These are phyloP conservation scores for Exophiala sp. DNA, from an alignment of 2,329 filamentous ascomycete species.

Conservation along the genomic window DNA sequence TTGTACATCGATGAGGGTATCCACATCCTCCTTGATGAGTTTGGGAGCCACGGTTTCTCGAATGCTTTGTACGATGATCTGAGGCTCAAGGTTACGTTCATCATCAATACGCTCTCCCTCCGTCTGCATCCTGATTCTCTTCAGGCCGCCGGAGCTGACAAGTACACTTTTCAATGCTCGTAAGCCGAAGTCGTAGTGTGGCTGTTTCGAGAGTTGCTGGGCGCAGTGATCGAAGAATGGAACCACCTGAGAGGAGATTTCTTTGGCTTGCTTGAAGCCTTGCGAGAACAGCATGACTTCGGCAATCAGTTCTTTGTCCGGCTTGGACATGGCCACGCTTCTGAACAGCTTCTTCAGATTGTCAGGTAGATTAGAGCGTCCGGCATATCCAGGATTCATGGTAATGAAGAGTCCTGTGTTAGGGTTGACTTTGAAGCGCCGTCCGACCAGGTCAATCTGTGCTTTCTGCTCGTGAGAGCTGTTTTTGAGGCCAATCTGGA, in stretches of 20 bases:
- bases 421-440: slow-evolving; percentile 78
- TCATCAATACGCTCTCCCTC: slow-evolving; percentile 58
- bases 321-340: slow-evolving; percentile 99
- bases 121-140: slow-evolving; percentile 66
- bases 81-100: slow-evolving; percentile 65
- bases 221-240: slow-evolving; percentile 96
- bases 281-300: slow-evolving; percentile 99
- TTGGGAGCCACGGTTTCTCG: slow-evolving; percentile 98
- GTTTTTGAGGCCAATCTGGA: slow-evolving; percentile 89
- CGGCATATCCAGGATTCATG: slow-evolving; percentile 99
- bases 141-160: slow-evolving; percentile 92
- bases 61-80: slow-evolving; percentile 97
- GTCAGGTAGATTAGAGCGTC: slow-evolving; percentile 94
- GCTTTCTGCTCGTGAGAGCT: slow-evolving; percentile 72
- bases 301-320: slow-evolving; percentile 97
- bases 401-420: slow-evolving; percentile 99
- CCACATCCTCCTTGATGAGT: slow-evolving; percentile 84
- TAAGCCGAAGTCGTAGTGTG: slow-evolving; percentile 97
- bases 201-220: slow-evolving; percentile 78
- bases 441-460: slow-evolving; percentile 89
- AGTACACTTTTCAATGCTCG: slow-evolving; percentile 97
- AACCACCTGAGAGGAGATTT: slow-evolving; percentile 88
- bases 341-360: slow-evolving; percentile 99
- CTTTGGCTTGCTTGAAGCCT: slow-evolving; percentile 94
- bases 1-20: slow-evolving; percentile 80